Evolutionary conservation across 2,329 filamentous ascomycete species (phyloP), one percentile per base, ranked within the genome.

Genomic region (Ceratocystis papillata): DNA sequence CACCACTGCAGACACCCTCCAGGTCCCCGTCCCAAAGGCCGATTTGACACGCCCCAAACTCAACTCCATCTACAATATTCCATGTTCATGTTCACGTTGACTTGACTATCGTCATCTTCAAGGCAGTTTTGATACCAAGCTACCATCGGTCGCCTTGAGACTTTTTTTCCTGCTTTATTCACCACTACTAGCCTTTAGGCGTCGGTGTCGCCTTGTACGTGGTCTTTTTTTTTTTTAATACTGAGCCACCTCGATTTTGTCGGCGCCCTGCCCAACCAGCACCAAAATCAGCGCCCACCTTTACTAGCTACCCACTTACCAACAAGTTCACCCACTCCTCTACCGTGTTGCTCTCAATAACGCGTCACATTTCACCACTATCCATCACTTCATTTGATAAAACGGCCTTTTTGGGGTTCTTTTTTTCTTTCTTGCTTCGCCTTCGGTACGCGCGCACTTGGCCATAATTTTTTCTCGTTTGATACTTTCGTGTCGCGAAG

Each of bases 1-100:
- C 66, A 67, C 66, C 66, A 55, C 66, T 67, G 66, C 66, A 67
- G 66, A 67, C 66, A 67, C 66, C 66, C 66, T 65, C 65, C 65
- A 67, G 45, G 63, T 65, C 66, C 66, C 63, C 63, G 59, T 67
- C 66, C 57, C 57, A 63, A 41, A 50, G 44, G 41, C 64, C 59
- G 44, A 62, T 67, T 65, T 53, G 66, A 67, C 66, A 67, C 66
- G 60, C 66, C 66, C 66, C 66, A 67, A 62, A 62, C 44, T 62
- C 63, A 60, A 63, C 53, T 53, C 46, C 45, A 62, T 57, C 20
- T 30, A 30, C 63, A 67, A 65, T 48, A 28, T 53, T 55, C 55
- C 57, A 65, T 65, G 63, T 41, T 41, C 37, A 41, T 41, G 10
- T 41, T 41, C 37, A 41, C 8, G 37, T 59, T 45, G 50, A 22